Evolutionary conservation across 2,329 filamentous ascomycete species (phyloP).

Genomic region (Apiospora rasikravindrae): DNA sequence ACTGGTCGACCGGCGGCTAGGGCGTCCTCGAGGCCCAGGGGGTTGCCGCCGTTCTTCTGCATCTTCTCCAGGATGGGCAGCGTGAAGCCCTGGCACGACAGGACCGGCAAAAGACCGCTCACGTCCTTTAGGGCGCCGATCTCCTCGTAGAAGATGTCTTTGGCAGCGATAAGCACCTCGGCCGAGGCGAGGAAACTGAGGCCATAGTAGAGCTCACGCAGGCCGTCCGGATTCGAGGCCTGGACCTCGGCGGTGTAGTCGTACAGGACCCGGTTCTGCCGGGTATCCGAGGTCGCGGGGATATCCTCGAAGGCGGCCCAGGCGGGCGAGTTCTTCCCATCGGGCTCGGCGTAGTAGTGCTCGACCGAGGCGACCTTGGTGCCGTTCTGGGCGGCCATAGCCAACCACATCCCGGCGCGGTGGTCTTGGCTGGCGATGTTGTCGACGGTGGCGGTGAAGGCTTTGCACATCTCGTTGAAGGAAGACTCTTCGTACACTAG

Average conservation of each 20-base stretch:
- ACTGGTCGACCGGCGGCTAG: slow-evolving; percentile 30
- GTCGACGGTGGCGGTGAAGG: slow-evolving; percentile 6
- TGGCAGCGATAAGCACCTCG: slow-evolving; percentile 39
- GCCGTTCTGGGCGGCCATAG: background rate
- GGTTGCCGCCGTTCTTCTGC: slow-evolving; percentile 44
- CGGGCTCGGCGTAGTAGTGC: slow-evolving; percentile 10
- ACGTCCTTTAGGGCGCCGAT: background rate
- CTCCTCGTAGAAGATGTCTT: slow-evolving; percentile 32
- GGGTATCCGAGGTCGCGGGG: background rate
- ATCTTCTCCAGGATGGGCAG: slow-evolving; percentile 42
- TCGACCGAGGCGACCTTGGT: background rate
- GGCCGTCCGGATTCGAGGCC: slow-evolving; percentile 50
- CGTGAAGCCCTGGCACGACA: slow-evolving; percentile 45
- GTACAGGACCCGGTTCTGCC: slow-evolving; percentile 31
- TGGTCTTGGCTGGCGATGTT: background rate
- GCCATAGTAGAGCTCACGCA: slow-evolving; percentile 9
- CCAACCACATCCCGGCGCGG: background rate
- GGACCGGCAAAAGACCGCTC: background rate
- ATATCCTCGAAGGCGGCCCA: background rate
- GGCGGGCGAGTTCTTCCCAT: background rate
- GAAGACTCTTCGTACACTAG: background rate
- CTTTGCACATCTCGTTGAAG: background rate
- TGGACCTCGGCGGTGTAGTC: slow-evolving; percentile 49
- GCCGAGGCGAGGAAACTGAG: background rate
- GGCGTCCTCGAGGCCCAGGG: slow-evolving; percentile 38